These are phyloP conservation scores for Mimosa pudica DNA, from an alignment of 306 rosid species.

Conservation along the genomic window DNA sequence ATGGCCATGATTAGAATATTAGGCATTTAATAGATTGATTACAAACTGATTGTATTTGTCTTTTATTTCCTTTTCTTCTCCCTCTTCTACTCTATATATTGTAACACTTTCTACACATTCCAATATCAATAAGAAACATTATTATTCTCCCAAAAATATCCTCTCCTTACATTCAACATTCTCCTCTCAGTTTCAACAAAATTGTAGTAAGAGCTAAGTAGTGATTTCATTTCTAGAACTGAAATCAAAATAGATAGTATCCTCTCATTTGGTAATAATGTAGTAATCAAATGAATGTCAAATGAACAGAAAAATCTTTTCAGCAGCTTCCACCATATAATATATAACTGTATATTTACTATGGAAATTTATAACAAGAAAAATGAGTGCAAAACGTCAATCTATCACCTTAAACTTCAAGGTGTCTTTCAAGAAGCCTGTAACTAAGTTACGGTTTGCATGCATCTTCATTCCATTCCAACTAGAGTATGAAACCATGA, in stretches of 20 bases:
- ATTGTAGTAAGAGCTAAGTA: background rate
- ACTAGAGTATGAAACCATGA: conserved; percentile 93
- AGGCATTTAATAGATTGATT: no score
- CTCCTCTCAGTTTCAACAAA: background rate
- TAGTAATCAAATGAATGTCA: conserved; percentile 12
- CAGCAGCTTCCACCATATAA: conserved; percentile 10
- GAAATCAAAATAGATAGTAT: background rate
- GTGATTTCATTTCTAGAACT: conserved; percentile 6
- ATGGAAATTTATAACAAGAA: conserved; percentile 7
- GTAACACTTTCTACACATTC: no score
- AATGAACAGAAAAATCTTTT: background rate
- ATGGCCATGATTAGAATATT: no score
- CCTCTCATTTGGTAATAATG: background rate
- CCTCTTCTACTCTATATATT: no score
- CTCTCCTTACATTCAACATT: no score
- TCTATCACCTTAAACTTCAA: conserved; percentile 82
- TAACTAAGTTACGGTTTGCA: conserved; percentile 70
- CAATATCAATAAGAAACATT: no score
- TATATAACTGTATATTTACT: conserved; percentile 6
- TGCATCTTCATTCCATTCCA: conserved; percentile 98
- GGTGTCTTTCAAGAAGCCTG: conserved; percentile 73
- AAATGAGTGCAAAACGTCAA: conserved; percentile 2
- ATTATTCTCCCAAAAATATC: no score
- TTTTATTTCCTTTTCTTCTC: no score
- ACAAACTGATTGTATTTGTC: no score